These are phyloP conservation scores for Acorus calamus DNA, from an alignment of 106 monocot genomes.

Conservation along the genomic window DNA sequence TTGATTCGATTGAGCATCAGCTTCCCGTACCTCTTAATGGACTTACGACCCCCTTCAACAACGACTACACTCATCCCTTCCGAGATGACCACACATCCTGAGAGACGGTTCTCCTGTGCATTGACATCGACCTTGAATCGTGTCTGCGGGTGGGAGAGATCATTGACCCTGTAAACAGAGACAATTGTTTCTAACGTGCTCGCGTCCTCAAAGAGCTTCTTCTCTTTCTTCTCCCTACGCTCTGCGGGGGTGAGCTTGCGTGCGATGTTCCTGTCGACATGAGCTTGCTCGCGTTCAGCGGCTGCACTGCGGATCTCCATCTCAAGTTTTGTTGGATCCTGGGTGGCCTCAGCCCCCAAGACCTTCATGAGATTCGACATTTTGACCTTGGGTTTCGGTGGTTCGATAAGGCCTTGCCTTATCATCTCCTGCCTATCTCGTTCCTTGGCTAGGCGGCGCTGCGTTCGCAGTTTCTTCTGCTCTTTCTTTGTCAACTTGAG, in stretches of 20 bases:
- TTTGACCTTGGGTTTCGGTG: slow-evolving; percentile 90
- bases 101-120: slow-evolving; percentile 72
- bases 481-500: slow-evolving; percentile 86
- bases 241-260: slow-evolving; percentile 94
- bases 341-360: slow-evolving; percentile 79
- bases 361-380: slow-evolving; percentile 99
- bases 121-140: slow-evolving; percentile 88
- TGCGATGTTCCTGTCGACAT: slow-evolving; percentile 77
- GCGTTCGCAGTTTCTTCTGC: slow-evolving; percentile 85
- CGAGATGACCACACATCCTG: slow-evolving; percentile 71
- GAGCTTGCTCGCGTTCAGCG: slow-evolving; percentile 88
- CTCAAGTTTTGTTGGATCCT: slow-evolving; percentile 85
- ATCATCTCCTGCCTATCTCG: slow-evolving; percentile 98
- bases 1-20: slow-evolving; percentile 85
- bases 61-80: slow-evolving; percentile 71
- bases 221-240: slow-evolving; percentile 90
- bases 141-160: slow-evolving; percentile 64
- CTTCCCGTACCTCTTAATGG: slow-evolving; percentile 80
- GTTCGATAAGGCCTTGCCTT: slow-evolving; percentile 83
- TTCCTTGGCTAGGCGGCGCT: slow-evolving; percentile 91
- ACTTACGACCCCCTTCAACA: slow-evolving; percentile 85
- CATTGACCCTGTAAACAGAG: slow-evolving; percentile 70
- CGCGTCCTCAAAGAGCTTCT: slow-evolving; percentile 79
- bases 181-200: slow-evolving; percentile 60
- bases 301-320: slow-evolving; percentile 85